phyloP scores from a whole-genome alignment of 208 protist genomes.

The Wallacemonas sp. region DNA sequence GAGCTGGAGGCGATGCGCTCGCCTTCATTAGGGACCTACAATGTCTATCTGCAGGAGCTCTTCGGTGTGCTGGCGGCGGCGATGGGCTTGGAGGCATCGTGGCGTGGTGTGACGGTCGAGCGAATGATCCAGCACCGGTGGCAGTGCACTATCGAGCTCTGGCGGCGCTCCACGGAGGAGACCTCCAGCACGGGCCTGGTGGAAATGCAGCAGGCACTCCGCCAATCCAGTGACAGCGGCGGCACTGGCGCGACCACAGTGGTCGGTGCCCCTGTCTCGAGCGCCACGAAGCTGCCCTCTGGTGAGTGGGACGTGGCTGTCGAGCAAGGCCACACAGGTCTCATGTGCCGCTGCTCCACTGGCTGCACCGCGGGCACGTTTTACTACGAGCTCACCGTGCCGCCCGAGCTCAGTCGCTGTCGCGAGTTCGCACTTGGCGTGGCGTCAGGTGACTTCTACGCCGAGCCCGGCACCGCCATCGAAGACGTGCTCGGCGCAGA shows the following conservation, averaged over 20 bases:
- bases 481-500: conserved; percentile 59
- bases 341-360: conserved; percentile 42
- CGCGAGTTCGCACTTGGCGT: conserved; percentile 56
- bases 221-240: conserved; percentile 15
- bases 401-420: conserved; percentile 34
- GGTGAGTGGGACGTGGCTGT: conserved; percentile 44
- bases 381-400: conserved; percentile 88
- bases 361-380: conserved; percentile 76
- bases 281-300: conserved; percentile 30
- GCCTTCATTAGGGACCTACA: conserved; percentile 53
- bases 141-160: conserved; percentile 42
- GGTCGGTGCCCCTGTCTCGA: no score
- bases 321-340: background rate
- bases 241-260: conserved; percentile 9
- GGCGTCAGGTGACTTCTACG: conserved; percentile 34
- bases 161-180: conserved; percentile 35
- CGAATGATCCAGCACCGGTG: conserved; percentile 45
- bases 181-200: background rate
- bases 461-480: conserved; percentile 14
- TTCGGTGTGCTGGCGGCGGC: conserved; percentile 61
- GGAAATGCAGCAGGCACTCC: background rate
- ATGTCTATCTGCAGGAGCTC: conserved; percentile 58
- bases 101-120: conserved; percentile 42
- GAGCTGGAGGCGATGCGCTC: conserved; percentile 36
- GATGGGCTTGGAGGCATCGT: conserved; percentile 61